These are phyloP conservation scores for Xylaria flabelliformis DNA, from an alignment of 495 filamentous ascomycete genomes.

Conservation along the genomic window DNA sequence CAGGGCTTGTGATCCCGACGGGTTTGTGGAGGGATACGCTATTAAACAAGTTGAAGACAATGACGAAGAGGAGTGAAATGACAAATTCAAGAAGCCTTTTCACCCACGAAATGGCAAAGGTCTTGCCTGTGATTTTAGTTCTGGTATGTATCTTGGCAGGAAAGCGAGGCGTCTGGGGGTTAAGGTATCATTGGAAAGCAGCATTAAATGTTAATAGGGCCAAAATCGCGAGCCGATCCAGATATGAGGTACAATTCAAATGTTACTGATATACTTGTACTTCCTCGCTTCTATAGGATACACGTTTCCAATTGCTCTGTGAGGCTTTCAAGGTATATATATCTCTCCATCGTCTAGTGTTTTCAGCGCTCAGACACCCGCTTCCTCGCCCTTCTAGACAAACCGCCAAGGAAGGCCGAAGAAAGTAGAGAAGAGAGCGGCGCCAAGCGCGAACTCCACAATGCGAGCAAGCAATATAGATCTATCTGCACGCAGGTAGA, in stretches of 20 bases:
- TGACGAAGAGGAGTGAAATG: constrained; percentile 38
- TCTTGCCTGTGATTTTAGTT: background rate
- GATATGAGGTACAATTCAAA: background rate
- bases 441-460: background rate
- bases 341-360: background rate
- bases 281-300: background rate
- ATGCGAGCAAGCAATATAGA: constrained; percentile 2
- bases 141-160: background rate
- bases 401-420: background rate
- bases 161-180: constrained; percentile 20
- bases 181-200: background rate
- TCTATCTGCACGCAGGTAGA: background rate
- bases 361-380: background rate
- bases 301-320: too few species aligned
- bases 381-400: background rate
- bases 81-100: background rate
- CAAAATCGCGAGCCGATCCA: background rate
- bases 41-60: constrained; percentile 34
- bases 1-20: constrained; percentile 60
- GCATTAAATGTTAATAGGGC: background rate
- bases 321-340: too few species aligned
- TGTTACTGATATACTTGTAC: background rate
- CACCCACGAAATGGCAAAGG: background rate
- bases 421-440: background rate
- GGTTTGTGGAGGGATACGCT: constrained; percentile 61